Evolutionary conservation across 1,139 yeast genomes (phyloP), one percentile per base, ranked within the genome.

Genomic region (Geotrichum siamense): DNA sequence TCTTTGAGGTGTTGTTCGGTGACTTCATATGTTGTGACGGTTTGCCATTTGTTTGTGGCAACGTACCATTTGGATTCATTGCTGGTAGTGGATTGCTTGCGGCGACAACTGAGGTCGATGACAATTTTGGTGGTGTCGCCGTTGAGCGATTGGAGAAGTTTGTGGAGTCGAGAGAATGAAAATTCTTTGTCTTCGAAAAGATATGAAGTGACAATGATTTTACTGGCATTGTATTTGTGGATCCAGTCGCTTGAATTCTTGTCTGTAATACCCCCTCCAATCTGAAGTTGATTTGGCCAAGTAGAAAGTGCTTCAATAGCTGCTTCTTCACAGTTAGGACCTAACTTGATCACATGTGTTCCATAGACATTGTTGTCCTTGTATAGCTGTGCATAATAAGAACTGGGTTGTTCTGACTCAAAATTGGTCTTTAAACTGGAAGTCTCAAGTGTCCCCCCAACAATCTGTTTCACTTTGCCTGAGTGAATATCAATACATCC

Each of bases 31-130:
- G 70, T 71, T 0, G 98, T 91, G 33, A 89, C 65, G 0, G 93
- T 84, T 63, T 89, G 96, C 98, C 98, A 91, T 62, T 89, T 83
- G 63, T 93, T 87, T 78, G 87, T 91, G 3, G 97, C 96, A 5
- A 93, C 97, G 20, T 80, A 75, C 98, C 98, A 91, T 39, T 67
- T 64, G 2, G 56, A 52, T 2, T 55, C 61, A 2, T 64, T 69
- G 2, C 55, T 53, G 23, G 34, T 43, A 6, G 29, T 33, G 15
- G 52, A 10, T 55, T 55, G 21, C 2, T 71, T 69, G 27, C 74
- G 71, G 45, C 95, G 72, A 60, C 97, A 89, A 59, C 96, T 86
- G 55, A 89, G 71, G 62, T 91, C 97, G 41, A 87, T 82, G n/a
- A 87, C 85, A n/a, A 91, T 65, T 39, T 74, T 67, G 13, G 35